phyloP scores from a whole-genome alignment of 768 basidiomycete genomes.

The Tulasnella sp. region DNA sequence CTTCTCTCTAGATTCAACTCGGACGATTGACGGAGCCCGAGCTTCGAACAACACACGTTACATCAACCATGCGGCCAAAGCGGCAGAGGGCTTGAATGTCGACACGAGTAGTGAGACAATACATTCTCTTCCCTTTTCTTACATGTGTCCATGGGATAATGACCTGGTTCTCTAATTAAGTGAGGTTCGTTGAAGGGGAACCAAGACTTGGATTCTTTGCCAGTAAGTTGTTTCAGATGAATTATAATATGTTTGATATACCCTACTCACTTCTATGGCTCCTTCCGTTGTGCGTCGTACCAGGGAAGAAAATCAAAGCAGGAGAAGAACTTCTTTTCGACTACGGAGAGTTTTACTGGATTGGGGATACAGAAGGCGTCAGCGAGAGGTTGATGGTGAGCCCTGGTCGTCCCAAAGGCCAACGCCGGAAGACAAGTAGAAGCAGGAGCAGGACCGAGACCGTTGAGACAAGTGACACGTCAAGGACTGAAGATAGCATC shows the following conservation, averaged over 20 bases:
- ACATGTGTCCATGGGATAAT: not conserved
- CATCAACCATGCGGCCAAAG: slow-evolving; percentile 44
- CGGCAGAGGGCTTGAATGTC: slow-evolving; percentile 33
- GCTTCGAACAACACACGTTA: slow-evolving; percentile 57
- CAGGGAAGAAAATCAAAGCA: slow-evolving; percentile 33
- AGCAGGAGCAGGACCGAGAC: too few species aligned
- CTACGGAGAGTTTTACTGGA: slow-evolving; percentile 33
- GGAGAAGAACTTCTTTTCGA: slow-evolving; percentile 47
- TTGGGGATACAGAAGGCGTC: too few species aligned
- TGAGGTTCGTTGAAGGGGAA: slow-evolving; percentile 51
- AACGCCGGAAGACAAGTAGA: too few species aligned
- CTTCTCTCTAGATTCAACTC: slow-evolving; percentile 40
- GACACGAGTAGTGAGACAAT: slow-evolving; percentile 34
- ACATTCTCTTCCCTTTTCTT: not conserved
- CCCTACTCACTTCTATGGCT: not conserved
- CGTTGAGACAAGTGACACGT: too few species aligned
- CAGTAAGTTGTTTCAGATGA: slow-evolving; percentile 32
- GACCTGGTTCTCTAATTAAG: slow-evolving; percentile 26
- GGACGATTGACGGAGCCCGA: slow-evolving; percentile 44
- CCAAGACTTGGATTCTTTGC: slow-evolving; percentile 57
- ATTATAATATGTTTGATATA: not conserved
- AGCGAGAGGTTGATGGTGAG: too few species aligned
- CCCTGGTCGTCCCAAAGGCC: too few species aligned
- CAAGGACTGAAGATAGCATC: too few species aligned
- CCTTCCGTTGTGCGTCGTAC: not conserved